Percentiles rank a stretch among this genome's conserved stretches.
Conservation (phyloP, 2,329 filamentous ascomycete species). For the Aspergillus bombycis region DNA sequence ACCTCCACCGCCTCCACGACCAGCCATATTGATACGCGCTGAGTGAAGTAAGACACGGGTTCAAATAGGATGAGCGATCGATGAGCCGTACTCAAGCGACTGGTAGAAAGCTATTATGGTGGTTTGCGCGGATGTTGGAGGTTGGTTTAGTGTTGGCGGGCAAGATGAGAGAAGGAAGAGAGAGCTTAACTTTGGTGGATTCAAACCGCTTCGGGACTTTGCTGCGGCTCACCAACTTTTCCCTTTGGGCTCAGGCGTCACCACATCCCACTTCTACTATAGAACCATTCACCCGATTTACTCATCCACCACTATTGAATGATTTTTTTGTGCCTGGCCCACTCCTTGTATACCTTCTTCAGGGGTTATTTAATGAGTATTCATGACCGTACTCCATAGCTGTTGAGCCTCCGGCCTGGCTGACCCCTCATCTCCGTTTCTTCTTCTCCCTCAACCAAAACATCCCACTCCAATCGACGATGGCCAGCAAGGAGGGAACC, state of each 20-base stretch:
- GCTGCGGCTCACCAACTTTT: slow-evolving; percentile 37
- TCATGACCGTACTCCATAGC: slow-evolving; percentile 24
- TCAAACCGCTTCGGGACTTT: slow-evolving; percentile 17
- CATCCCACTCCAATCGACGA: slow-evolving; percentile 46
- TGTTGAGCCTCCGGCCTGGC: slow-evolving; percentile 31
- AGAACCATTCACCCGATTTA: slow-evolving; percentile 10
- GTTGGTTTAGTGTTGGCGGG: slow-evolving; percentile 6
- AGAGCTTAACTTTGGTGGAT: slow-evolving; percentile 16
- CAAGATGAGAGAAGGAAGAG: slow-evolving; percentile 9
- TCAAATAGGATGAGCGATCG: not conserved
- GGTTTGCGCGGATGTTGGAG: not conserved
- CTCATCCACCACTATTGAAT: slow-evolving; percentile 6
- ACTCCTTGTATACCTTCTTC: slow-evolving; percentile 14
- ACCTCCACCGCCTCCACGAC: slow-evolving; percentile 56
- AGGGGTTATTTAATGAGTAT: slow-evolving; percentile 26
- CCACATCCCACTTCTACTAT: slow-evolving; percentile 30
- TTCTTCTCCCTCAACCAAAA: slow-evolving; percentile 26
- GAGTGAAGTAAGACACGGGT: slow-evolving; percentile 10
- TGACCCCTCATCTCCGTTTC: slow-evolving; percentile 27
- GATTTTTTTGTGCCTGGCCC: slow-evolving; percentile 9
- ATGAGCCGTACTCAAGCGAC: not conserved
- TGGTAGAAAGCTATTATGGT: not conserved
- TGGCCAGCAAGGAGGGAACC: slow-evolving; percentile 68
- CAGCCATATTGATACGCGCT: slow-evolving; percentile 50
- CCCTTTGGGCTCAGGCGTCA: slow-evolving; percentile 27